These are phyloP conservation scores for Trichoderma gracile DNA, from an alignment of 2,329 filamentous ascomycete genomes.

Conservation along the genomic window DNA sequence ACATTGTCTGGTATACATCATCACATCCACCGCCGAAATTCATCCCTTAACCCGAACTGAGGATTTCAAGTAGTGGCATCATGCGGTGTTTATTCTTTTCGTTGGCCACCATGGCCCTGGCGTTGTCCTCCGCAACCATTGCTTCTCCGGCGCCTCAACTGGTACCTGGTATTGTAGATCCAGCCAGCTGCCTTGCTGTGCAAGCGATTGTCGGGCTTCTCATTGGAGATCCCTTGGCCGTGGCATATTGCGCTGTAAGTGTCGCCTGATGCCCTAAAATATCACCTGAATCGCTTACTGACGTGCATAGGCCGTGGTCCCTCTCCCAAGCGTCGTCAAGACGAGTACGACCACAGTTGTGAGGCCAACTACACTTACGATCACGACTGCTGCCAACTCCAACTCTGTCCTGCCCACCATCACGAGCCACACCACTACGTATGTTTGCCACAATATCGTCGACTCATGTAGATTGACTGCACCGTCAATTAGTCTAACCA, in stretches of 20 bases:
- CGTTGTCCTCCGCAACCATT: not conserved
- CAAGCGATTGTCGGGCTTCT: conserved; percentile 1
- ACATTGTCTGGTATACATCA: not conserved
- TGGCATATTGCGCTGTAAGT: conserved; percentile 6
- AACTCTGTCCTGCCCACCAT: not conserved
- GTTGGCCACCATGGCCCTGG: conserved; percentile 1
- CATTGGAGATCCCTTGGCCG: not conserved
- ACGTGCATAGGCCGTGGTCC: not conserved
- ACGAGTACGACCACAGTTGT: not conserved
- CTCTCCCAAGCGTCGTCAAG: not conserved
- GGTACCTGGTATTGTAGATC: not conserved
- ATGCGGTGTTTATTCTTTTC: conserved; percentile 5
- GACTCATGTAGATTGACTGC: no score
- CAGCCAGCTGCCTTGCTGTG: not conserved
- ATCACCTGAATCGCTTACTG: not conserved
- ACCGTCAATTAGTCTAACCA: not conserved
- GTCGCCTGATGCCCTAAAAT: not conserved
- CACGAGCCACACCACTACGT: not conserved
- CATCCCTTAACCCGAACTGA: not conserved
- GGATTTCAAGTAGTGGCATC: not conserved
- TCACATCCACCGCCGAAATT: not conserved
- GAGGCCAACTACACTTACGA: conserved; percentile 1
- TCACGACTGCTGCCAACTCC: not conserved
- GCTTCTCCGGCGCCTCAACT: conserved; percentile 16
- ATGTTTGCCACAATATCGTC: not conserved